Percentiles rank a stretch among this genome's conserved stretches.
These are phyloP conservation scores for Fusarium torulosum DNA, from an alignment of 2,329 filamentous ascomycete genomes.

Conservation along the genomic window DNA sequence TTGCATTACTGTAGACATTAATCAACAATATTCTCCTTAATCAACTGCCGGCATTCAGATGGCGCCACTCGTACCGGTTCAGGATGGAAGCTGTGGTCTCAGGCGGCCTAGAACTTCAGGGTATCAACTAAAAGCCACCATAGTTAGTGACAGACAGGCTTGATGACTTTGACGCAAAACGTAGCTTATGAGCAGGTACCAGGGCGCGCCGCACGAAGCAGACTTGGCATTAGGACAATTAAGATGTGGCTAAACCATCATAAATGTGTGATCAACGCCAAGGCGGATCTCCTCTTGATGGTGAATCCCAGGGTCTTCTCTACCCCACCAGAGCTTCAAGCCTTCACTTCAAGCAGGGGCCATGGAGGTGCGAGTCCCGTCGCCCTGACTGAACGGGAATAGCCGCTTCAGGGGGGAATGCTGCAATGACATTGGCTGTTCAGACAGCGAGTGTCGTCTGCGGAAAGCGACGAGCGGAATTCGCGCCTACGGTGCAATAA, in stretches of 20 bases:
- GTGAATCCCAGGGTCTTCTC: constrained; percentile 40
- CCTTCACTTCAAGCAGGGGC: constrained; percentile 38
- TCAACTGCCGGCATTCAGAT: constrained; percentile 38
- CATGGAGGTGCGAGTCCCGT: constrained; percentile 28
- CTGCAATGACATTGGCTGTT: constrained; percentile 9
- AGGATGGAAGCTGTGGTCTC: constrained; percentile 22
- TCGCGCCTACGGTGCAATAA: constrained; percentile 33
- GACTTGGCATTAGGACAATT: constrained; percentile 10
- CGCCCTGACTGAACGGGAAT: constrained; percentile 31
- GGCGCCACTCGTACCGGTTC: constrained; percentile 18
- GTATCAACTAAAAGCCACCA: constrained; percentile 21
- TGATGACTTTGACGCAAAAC: too few relatives aligned
- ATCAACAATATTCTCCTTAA: not conserved
- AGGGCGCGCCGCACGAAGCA: not conserved
- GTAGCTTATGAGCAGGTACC: too few relatives aligned
- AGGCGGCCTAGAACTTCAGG: constrained; percentile 28
- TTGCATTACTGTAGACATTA: not conserved
- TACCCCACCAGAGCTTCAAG: constrained; percentile 18
- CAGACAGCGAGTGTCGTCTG: constrained; percentile 10
- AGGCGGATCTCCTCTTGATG: constrained; percentile 36
- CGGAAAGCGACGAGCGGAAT: constrained; percentile 39
- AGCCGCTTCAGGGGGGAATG: constrained; percentile 16
- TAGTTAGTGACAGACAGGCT: not conserved
- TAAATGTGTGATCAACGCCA: constrained; percentile 39
- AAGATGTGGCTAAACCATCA: constrained; percentile 29